phyloP scores from a whole-genome alignment of 225 moss, liverwort and hornwort genomes.

The Ulota crispa region DNA sequence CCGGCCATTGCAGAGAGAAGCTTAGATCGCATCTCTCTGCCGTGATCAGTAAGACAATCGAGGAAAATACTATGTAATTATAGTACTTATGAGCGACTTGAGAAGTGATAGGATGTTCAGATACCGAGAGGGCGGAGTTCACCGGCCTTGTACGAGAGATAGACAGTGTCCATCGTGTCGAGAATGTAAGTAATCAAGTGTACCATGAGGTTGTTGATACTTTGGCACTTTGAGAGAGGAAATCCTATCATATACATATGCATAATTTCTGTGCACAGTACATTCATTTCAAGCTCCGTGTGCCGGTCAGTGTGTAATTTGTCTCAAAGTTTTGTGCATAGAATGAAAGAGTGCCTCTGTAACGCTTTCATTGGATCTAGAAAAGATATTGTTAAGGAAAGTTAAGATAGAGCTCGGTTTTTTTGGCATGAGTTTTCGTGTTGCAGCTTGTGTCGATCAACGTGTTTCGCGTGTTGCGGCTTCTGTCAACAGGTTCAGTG shows the following conservation, averaged over 20 bases:
- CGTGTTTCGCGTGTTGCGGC: background rate
- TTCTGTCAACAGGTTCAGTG: background rate
- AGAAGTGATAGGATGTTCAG: background rate
- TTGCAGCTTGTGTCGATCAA: background rate
- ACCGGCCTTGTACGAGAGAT: conserved; percentile 3
- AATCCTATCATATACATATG: background rate
- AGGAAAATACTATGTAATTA: background rate
- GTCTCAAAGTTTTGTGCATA: too few relatives aligned
- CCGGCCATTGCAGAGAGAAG: background rate
- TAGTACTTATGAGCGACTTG: background rate
- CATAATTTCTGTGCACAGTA: background rate
- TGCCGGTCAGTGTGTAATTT: background rate
- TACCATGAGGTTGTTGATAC: conserved; percentile 30
- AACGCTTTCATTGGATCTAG: too few relatives aligned
- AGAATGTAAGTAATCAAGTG: conserved; percentile 29
- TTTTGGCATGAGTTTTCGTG: background rate
- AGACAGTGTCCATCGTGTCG: background rate
- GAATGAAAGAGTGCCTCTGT: too few relatives aligned
- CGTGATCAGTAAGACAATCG: background rate
- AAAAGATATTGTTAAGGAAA: too few relatives aligned
- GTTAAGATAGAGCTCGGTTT: too few relatives aligned
- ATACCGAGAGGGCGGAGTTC: conserved; percentile 19
- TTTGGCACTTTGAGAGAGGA: background rate
- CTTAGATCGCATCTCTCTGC: background rate
- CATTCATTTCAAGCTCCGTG: background rate